Base-by-base conservation (phyloP, 164 flowering plant genomes). In the Liquidambar formosana region DNA sequence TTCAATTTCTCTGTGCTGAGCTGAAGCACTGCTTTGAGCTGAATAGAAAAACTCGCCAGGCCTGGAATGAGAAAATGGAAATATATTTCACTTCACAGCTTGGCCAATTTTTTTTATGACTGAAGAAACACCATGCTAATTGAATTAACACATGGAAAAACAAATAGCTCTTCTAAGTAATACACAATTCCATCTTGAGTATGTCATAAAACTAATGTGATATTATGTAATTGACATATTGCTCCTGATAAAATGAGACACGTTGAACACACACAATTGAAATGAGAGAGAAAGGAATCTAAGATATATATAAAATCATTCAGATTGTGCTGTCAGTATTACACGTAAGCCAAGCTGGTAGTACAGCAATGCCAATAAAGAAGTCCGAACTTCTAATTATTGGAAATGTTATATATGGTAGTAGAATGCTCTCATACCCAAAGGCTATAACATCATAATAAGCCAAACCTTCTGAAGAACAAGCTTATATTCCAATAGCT, bases 401-500 rank as follows among this genome's bases (percentile, higher is more conserved):
- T 45, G 49, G 41, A 9, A 45, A 25, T 33, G 41, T 33, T 33
- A 33, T 2, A 33, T 33, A 33, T 33, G 6, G 41, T 33, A 33
- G 4, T 33, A 33, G 41, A 33, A 33, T 33, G 41, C 41, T 2
- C 6, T 33, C 41, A 33, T 33, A 33, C 41, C 2, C 41, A 33
- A 33, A 33, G 41, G 5, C n/a, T 0, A 5, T 14, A 74, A 44
- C 19, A 65, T 41, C 19, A 33, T 62, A 65, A 66, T 28, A 65
- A 56, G 5, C n/a, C 72, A 67, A 78, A 91, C 99, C 96, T 91
- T 93, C 71, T 86, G 84, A 61, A 95, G 73, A 66, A 95, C 90
- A 68, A 92, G 86, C 83, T 83, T 89, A 75, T 91, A 92, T 66
- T 95, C 97, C 19, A 78, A 65, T 8, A 95, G 92, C 77, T 95